Base-by-base conservation (phyloP, 2,329 filamentous ascomycete genomes). In the Diaporthe destruens region DNA sequence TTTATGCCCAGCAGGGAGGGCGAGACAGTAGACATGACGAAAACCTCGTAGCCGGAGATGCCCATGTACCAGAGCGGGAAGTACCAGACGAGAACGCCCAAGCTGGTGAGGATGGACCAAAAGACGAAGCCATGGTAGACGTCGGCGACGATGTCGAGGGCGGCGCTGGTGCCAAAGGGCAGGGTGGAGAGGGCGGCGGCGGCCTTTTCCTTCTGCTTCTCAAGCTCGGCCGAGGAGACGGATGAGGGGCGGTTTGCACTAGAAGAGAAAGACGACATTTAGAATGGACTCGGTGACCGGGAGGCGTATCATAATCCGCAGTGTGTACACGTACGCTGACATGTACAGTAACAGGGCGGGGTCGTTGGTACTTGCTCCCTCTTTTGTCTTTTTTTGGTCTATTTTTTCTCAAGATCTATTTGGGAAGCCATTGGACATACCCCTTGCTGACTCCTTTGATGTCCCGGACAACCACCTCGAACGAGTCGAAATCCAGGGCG, bases 61-160 rank as follows among this genome's bases (percentile, higher is more conserved):
- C 96, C 96, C 96, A 99, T 99, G 81, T 98, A 91, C 96, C 96
- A 99, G 14, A 99, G 89, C 18, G 96, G 96, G 81, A 99, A 99
- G 82, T 97, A 99, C 96, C 96, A 99, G 56, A 99, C 93, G 54
- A 94, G 87, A 56, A 99, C 87, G 34, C 94, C 95, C 68, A 99
- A 87, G 74, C 94, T 94, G 72, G 96, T 99, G 76, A 98, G 86
- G 80, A 96, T 93, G 12, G 95, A 95, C 96, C 96, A 99, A 83
- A 98, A 98, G 71, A 96, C 90, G 80, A 96, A 98, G 73, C 96
- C 96, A 82, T 95, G 94, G 83, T 98, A 98, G 68, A 98, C 89
- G 84, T 98, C 94, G 49, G 96, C 94, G 32, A 89, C 89, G 14
- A 94, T 93, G 81, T 98, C 94, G 68, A 98, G 83, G 68, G 93